Conservation (phyloP, 345 rosid species). For the Syzygium aqueum region DNA sequence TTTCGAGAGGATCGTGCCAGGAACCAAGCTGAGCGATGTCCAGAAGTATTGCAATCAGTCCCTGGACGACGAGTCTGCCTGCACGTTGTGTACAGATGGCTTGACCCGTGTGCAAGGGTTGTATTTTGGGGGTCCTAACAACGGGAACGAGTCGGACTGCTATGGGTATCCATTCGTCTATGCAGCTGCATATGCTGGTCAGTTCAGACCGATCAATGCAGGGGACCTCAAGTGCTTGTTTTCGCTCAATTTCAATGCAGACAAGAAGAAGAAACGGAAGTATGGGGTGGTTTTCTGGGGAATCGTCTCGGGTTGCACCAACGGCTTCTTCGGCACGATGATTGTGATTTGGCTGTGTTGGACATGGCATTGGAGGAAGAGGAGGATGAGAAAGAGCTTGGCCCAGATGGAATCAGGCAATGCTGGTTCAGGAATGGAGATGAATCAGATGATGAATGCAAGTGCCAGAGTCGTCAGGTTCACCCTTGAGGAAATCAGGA, state of each 20-base stretch:
- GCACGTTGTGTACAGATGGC: constrained; percentile 52
- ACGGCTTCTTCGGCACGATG: constrained; percentile 12
- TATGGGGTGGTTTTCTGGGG: constrained; percentile 18
- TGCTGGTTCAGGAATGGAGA: not conserved
- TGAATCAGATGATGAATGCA: constrained; percentile 1
- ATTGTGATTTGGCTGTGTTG: constrained; percentile 38
- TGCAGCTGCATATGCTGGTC: constrained; percentile 46
- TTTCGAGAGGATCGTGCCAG: constrained; percentile 35
- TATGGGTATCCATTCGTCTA: constrained; percentile 48
- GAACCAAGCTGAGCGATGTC: constrained; percentile 9
- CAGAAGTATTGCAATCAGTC: constrained; percentile 45
- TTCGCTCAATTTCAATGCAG: constrained; percentile 17
- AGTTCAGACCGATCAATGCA: constrained; percentile 41
- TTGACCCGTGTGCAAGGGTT: constrained; percentile 27
- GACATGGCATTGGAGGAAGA: constrained; percentile 14
- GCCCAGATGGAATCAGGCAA: constrained; percentile 17
- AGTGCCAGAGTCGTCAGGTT: constrained; percentile 54
- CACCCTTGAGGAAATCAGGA: constrained; percentile 63
- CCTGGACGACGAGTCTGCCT: constrained; percentile 40
- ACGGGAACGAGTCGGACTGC: constrained; percentile 60
- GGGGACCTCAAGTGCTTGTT: constrained; percentile 62
- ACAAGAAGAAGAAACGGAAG: constrained; percentile 4
- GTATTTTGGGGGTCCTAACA: constrained; percentile 26
- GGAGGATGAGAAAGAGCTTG: constrained; percentile 6
- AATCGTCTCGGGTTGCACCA: constrained; percentile 8